Evolutionary conservation across 148 eudicot genomes (phyloP).

Genomic region (Persicaria tinctoria): DNA sequence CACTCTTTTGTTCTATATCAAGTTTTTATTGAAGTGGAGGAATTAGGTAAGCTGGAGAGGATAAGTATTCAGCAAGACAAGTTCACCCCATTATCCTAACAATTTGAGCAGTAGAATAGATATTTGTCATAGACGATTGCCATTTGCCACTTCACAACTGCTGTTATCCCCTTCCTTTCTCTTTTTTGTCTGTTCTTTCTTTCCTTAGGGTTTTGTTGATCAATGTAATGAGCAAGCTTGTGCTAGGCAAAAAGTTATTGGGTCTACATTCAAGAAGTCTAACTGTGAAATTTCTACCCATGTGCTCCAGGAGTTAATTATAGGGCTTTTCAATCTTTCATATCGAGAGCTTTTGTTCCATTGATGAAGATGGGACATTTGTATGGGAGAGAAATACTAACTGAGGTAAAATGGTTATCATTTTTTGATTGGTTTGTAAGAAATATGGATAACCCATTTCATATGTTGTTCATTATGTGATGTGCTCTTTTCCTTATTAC

Average conservation of each 20-base stretch:
- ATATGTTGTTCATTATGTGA: constrained; percentile 10
- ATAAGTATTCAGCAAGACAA: neutral
- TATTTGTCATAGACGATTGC: neutral
- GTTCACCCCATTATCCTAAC: neutral
- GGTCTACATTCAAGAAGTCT: neutral
- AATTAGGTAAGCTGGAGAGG: neutral
- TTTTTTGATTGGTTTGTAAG: constrained; percentile 6
- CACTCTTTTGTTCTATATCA: neutral
- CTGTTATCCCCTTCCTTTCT: neutral
- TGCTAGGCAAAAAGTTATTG: neutral
- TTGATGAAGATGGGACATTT: constrained; percentile 41
- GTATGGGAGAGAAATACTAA: constrained; percentile 45
- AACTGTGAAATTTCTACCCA: neutral
- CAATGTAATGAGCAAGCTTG: neutral
- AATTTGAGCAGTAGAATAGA: neutral
- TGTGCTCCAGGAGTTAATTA: constrained; percentile 35
- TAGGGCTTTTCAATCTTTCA: constrained; percentile 39
- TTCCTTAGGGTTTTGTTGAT: neutral
- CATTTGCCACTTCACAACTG: too few relatives aligned
- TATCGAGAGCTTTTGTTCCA: constrained; percentile 58
- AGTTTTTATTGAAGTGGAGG: neutral
- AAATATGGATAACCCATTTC: neutral
- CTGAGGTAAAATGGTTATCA: constrained; percentile 44
- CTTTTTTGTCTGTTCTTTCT: neutral
- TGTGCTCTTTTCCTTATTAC: constrained; percentile 9